These are phyloP conservation scores for Elymus sibiricus DNA, from an alignment of 176 grass and related monocot genomes.

Conservation along the genomic window DNA sequence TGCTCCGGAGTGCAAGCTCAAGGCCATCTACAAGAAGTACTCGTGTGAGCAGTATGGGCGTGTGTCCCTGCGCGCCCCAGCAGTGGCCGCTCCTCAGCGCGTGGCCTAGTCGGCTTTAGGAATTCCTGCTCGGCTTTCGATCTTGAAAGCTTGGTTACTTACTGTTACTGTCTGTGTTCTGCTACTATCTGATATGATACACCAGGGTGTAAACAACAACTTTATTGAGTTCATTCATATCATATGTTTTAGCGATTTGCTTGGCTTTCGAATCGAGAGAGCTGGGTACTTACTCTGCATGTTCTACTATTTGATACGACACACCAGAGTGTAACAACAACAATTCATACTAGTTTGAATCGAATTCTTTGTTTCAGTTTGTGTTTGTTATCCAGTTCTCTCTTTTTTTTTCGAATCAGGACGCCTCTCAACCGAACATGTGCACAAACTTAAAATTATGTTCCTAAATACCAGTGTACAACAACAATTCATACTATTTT, in stretches of 20 bases:
- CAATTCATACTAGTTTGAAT: not conserved
- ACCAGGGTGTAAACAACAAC: not conserved
- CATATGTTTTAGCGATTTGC: not conserved
- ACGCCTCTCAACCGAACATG: too few species aligned
- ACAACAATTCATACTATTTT: too few species aligned
- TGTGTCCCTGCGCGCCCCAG: constrained; percentile 30
- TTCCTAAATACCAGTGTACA: too few species aligned
- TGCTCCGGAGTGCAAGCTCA: constrained; percentile 36
- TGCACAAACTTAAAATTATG: too few species aligned
- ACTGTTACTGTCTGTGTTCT: not conserved
- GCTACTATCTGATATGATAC: not conserved
- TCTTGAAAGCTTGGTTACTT: not conserved
- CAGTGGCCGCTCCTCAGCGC: not conserved
- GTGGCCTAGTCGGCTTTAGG: not conserved
- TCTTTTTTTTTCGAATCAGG: too few species aligned
- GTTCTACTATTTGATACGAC: not conserved
- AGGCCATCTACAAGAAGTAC: constrained; percentile 54
- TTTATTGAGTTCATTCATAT: not conserved
- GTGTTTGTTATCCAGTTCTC: too few species aligned
- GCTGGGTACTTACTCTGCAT: not conserved
- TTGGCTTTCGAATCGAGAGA: not conserved
- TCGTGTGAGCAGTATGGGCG: constrained; percentile 6
- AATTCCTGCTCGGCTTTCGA: not conserved
- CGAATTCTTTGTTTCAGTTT: not conserved
- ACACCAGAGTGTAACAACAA: not conserved